Conservation (phyloP, 352 stramenopile genomes). For the Phytopythium montanum region DNA sequence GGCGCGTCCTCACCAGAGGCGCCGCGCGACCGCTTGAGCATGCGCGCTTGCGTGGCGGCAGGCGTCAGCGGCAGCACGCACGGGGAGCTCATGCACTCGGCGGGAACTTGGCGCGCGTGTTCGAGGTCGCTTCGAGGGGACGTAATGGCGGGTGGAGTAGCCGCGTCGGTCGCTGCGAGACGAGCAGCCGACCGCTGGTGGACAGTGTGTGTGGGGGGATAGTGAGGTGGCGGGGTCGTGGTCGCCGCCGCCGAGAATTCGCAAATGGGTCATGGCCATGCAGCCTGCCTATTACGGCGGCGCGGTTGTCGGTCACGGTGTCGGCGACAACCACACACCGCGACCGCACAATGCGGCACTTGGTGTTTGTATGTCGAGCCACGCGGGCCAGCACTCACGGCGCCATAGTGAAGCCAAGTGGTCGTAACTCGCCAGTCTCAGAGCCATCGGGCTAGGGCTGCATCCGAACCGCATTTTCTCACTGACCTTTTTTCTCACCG, state of each 20-base stretch:
- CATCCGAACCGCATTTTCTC: slow-evolving; percentile 7
- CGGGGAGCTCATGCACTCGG: slow-evolving; percentile 52
- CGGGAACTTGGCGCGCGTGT: background rate
- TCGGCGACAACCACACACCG: background rate
- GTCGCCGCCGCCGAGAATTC: background rate
- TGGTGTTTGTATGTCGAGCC: background rate
- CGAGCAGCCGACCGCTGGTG: background rate
- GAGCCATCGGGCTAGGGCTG: slow-evolving; percentile 1
- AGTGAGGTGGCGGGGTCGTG: background rate
- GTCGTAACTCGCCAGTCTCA: background rate
- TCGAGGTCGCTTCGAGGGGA: background rate
- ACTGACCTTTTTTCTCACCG: slow-evolving; percentile 6
- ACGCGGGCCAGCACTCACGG: background rate
- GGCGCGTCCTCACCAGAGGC: slow-evolving; percentile 43
- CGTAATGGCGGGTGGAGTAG: slow-evolving; percentile 17
- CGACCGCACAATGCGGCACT: slow-evolving; percentile 1
- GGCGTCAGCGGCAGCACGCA: slow-evolving; percentile 42
- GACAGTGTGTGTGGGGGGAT: background rate
- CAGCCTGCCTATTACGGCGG: slow-evolving; percentile 1
- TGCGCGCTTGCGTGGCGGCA: slow-evolving; percentile 19
- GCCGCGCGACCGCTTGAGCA: slow-evolving; percentile 59
- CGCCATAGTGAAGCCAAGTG: slow-evolving; percentile 1
- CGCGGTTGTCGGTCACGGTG: background rate
- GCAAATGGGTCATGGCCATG: background rate
- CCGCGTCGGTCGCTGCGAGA: background rate